Conservation (phyloP, 441 rosid species). For the Syzygium syzygioides region DNA sequence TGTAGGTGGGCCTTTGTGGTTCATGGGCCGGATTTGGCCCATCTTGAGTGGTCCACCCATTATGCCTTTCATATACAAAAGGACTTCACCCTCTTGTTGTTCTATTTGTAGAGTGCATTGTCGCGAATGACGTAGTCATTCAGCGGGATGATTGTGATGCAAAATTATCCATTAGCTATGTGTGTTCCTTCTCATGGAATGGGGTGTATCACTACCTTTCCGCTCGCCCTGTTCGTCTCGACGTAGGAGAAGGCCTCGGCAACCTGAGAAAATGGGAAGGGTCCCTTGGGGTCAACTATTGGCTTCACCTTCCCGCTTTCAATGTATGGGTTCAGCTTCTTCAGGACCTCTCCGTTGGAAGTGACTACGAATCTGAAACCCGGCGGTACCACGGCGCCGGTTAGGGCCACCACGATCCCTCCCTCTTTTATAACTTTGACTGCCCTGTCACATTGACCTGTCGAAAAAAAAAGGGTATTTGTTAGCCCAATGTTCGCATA, state of each 20-base stretch:
- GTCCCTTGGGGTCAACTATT: slow-evolving; percentile 73
- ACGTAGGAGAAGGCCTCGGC: slow-evolving; percentile 70
- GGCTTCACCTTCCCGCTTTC: slow-evolving; percentile 87
- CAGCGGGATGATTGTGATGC: background rate
- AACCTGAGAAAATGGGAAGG: slow-evolving; percentile 56
- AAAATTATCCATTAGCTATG: background rate
- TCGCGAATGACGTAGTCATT: background rate
- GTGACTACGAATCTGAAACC: slow-evolving; percentile 89
- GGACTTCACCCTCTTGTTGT: background rate
- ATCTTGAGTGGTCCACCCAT: too few relatives aligned
- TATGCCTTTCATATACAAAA: background rate
- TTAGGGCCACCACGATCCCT: slow-evolving; percentile 82
- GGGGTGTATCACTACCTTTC: slow-evolving; percentile 70
- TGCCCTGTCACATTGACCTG: slow-evolving; percentile 86
- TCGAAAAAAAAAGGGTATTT: background rate
- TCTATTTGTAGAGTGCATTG: background rate
- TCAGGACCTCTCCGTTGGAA: slow-evolving; percentile 64
- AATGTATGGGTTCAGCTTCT: slow-evolving; percentile 67
- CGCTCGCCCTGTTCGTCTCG: slow-evolving; percentile 69
- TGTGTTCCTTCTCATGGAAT: slow-evolving; percentile 39
- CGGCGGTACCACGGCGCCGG: slow-evolving; percentile 78
- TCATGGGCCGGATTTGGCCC: too few relatives aligned
- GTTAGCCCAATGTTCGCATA: background rate
- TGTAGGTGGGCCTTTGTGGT: too few relatives aligned
- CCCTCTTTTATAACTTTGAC: slow-evolving; percentile 81